Base-by-base conservation (phyloP, 2,329 filamentous ascomycete genomes). In the Aspergillus ibericus region DNA sequence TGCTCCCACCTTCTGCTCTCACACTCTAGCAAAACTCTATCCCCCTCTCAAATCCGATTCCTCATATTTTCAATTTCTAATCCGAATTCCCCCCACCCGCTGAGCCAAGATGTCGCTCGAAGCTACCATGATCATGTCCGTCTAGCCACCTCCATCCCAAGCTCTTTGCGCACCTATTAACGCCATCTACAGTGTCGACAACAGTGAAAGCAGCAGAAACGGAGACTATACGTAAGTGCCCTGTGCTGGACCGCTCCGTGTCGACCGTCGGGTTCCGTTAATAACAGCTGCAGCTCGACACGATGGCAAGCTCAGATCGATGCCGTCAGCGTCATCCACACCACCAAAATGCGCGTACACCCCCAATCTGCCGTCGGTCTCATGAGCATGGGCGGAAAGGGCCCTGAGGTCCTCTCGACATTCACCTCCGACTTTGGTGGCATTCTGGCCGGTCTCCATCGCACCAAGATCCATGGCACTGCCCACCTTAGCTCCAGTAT, bases 321-420 rank as follows among this genome's bases (percentile, higher is more conserved):
- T 78, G 93, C 93, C 57, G 92, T 96, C 71, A 95, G 91, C 78
- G 88, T 97, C 71, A 89, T 98, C 72, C 98, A 98, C 82, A 92
- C 93, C 74, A 91, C 90, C 72, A 96, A 99, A 78, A 96, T 93
- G 68, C 89, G 92, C 79, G 90, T 89, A 68, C 97, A 99, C 77
- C 92, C 95, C 32, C 95, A 99, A 80, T 98, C 93, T 7, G 96
- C 93, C 10, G 95, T 99, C 65, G 95, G 96, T 53, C 82, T 99
- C 64, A 97, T 99, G 93, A 96, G 92, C 79, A 98, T 98, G 93
- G 95, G 92, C 64, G 95, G 93, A 71, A 93, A 91, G 73, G 93
- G 92, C n/a, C 95, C 95, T 50, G 93, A 98, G 80, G 93, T 99
- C 64, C 86, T 99, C 64, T 96, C 95, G 59, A 99, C 95, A 34